Evolutionary conservation across 225 moss, liverwort and hornwort species (phyloP).

Genomic region (Lunularia cruciata): DNA sequence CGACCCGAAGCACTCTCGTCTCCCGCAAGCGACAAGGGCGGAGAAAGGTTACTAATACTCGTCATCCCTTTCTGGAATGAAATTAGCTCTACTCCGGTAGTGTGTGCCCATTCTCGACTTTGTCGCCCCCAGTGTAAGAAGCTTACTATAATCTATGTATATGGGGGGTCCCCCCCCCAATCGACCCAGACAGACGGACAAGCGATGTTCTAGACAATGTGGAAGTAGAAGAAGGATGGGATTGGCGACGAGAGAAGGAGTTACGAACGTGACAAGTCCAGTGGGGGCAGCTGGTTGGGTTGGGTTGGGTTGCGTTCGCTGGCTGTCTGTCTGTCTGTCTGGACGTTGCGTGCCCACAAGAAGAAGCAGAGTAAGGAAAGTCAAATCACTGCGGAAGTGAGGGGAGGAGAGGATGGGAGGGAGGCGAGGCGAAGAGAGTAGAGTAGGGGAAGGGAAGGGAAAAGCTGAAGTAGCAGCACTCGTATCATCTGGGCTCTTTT

Average conservation of each 20-base stretch:
- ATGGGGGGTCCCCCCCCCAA: not conserved
- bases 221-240: not conserved
- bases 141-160: not conserved
- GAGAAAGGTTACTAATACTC: not conserved
- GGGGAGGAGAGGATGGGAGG: not conserved
- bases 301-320: not conserved
- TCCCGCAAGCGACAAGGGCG: conserved; percentile 7
- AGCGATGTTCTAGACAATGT: not conserved
- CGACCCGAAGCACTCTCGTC: conserved; percentile 10
- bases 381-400: not conserved
- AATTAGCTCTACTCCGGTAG: no score
- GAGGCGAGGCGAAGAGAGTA: no score
- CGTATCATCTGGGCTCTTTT: not conserved
- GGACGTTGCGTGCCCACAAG: conserved; percentile 3
- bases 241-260: not conserved
- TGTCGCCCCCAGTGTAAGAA: not conserved
- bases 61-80: not conserved
- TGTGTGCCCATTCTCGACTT: no score
- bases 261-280: not conserved
- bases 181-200: conserved; percentile 9
- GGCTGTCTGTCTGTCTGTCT: conserved; percentile 2
- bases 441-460: not conserved
- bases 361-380: conserved; percentile 1
- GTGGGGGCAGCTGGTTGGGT: not conserved
- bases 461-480: no score